Evolutionary conservation across 2,329 filamentous ascomycete genomes (phyloP).

Genomic region (Trichoderma citrinoviride): DNA sequence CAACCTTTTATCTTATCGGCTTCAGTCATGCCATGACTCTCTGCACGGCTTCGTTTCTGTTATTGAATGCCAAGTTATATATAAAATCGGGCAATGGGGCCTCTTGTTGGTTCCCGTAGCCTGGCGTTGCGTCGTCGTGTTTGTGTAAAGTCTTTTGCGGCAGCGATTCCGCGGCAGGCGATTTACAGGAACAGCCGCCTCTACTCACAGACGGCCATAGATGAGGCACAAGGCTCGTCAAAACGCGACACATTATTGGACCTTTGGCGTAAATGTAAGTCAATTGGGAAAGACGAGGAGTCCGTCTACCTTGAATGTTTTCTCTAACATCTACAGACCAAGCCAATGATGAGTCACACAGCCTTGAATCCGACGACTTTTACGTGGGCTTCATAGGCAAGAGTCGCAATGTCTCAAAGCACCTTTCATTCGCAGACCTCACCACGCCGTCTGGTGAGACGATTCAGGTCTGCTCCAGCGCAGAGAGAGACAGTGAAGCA

Average conservation of each 20-base stretch:
- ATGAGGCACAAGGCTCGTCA: slow-evolving; percentile 13
- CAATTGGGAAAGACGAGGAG: not conserved
- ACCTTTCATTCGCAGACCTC: slow-evolving; percentile 66
- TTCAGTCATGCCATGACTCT: slow-evolving; percentile 14
- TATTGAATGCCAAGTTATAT: not conserved
- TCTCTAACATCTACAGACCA: slow-evolving; percentile 29
- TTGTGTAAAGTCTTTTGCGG: not conserved
- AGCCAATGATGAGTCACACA: slow-evolving; percentile 27
- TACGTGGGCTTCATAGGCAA: slow-evolving; percentile 66
- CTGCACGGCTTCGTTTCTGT: not conserved
- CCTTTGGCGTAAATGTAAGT: slow-evolving; percentile 35
- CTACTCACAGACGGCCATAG: slow-evolving; percentile 1
- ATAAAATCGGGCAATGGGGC: slow-evolving; percentile 27
- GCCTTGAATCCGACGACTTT: slow-evolving; percentile 23
- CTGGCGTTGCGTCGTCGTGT: slow-evolving; percentile 25
- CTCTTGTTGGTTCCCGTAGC: slow-evolving; percentile 29
- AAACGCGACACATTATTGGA: slow-evolving; percentile 30
- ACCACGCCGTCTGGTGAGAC: slow-evolving; percentile 40
- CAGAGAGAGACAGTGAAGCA: slow-evolving; percentile 35
- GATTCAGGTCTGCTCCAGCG: slow-evolving; percentile 46
- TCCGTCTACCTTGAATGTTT: no score
- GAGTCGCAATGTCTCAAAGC: slow-evolving; percentile 64
- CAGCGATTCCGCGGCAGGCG: slow-evolving; percentile 23
- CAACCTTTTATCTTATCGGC: slow-evolving; percentile 21
- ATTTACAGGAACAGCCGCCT: slow-evolving; percentile 16